A percentile compares a stretch with the other conserved stretches of the same genome.
Conservation (phyloP, 257 asterid genomes). For the Rhazya stricta region DNA sequence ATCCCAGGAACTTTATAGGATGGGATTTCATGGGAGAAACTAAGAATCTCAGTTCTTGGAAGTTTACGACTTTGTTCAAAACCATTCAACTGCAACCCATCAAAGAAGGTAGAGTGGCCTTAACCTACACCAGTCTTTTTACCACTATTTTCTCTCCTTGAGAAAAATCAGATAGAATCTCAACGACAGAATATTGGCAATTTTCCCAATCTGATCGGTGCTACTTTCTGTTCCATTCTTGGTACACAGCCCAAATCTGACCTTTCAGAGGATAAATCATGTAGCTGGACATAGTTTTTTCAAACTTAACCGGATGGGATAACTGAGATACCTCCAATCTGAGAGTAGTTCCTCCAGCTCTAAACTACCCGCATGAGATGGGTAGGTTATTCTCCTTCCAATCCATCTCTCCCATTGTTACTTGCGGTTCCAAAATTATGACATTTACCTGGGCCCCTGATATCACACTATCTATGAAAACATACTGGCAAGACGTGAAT, state of each 20-base stretch:
- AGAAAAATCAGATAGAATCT: constrained; percentile 19
- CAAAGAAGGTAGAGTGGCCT: constrained; percentile 19
- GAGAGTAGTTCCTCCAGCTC: constrained; percentile 12
- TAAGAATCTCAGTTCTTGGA: constrained; percentile 16
- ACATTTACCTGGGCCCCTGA: neutral
- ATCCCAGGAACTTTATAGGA: constrained; percentile 19
- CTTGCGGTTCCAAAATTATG: constrained; percentile 15
- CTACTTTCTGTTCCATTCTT: constrained; percentile 17
- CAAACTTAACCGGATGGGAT: constrained; percentile 16
- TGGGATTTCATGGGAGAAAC: constrained; percentile 23
- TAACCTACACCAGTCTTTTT: constrained; percentile 17
- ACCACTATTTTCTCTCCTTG: constrained; percentile 12
- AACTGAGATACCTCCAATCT: constrained; percentile 9
- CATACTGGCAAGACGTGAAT: constrained; percentile 20
- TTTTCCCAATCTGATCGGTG: constrained; percentile 9
- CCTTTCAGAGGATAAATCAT: constrained; percentile 23
- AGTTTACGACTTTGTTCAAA: constrained; percentile 17
- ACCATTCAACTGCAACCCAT: constrained; percentile 10
- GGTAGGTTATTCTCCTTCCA: constrained; percentile 15
- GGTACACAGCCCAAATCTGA: constrained; percentile 27
- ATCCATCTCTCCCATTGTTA: neutral
- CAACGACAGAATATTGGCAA: constrained; percentile 12
- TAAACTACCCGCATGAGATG: constrained; percentile 16
- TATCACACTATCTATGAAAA: constrained; percentile 10
- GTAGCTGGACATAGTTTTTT: constrained; percentile 3